Evolutionary conservation across 768 basidiomycete genomes (phyloP), one percentile per base, ranked within the genome.

Genomic region (Psilocybe azurescens): DNA sequence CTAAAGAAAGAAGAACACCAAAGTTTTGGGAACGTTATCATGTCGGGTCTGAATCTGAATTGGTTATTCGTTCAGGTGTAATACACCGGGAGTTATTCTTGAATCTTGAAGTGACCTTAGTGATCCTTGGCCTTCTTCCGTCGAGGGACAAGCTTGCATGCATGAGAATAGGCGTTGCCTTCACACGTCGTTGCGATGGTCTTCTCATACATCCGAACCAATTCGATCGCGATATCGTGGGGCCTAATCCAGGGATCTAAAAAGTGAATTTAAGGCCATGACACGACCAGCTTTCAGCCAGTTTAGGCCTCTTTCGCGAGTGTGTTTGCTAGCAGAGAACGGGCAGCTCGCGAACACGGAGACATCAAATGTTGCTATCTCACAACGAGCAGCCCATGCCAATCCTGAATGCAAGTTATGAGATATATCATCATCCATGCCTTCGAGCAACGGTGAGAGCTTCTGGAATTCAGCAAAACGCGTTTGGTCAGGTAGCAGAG

Each of bases 401-500:
- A 36, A 24, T 36, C 11, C 11, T 36, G 33, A 36, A 36, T 36
- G 33, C 33, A 11, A 36, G 6, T 1, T 11, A 36, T 36, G 33
- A 36, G 6, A 36, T 11, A 36, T 36, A 36, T 36, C 33, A 36
- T 11, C 11, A 11, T 7, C 33, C 33, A 36, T 36, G 33, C 33
- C 33, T 36, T 11, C 11, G 3, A 1, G 33, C 33, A 36, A 7
- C 11, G 33, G 41, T 13, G 41, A 44, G 14, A 13, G 14, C 41
- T 44, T 44, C 41, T 44, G 41, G 41, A 44, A 44, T 44, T n/a
- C 33, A 54, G 16, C 51, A 53, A 53, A 53, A 53, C 29, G 14
- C 47, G 33, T 36, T 36, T 36, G 33, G 33, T 11, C 33, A 48
- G 14, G 24, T 7, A 24, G 47, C 14, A 48, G 20, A 50, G 48